A percentile compares a stretch with the other conserved stretches of the same genome.
phyloP scores from a whole-genome alignment of 495 filamentous ascomycete species.

The Neurospora cerealis region DNA sequence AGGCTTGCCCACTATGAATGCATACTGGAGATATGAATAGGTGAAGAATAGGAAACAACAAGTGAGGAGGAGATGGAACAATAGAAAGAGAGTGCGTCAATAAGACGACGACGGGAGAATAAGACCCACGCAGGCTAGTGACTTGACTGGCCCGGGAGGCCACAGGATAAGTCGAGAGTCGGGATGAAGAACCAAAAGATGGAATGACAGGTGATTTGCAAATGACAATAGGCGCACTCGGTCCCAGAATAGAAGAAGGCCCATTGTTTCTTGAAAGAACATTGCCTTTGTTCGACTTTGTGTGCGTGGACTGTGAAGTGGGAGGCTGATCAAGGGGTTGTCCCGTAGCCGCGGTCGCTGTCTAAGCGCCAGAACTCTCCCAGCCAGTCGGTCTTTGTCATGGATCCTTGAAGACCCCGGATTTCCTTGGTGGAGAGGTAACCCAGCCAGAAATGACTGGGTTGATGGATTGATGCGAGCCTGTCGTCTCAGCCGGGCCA shows the following conservation, averaged over 20 bases:
- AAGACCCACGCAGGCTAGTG: not conserved
- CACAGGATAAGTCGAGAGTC: not conserved
- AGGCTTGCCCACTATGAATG: slow-evolving; percentile 5
- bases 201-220: not conserved
- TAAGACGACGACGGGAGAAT: slow-evolving; percentile 5
- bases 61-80: slow-evolving; percentile 8
- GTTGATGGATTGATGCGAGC: not conserved
- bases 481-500: not conserved
- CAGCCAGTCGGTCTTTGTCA: slow-evolving; percentile 6
- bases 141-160: slow-evolving; percentile 1
- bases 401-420: not conserved
- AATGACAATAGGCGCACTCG: not conserved
- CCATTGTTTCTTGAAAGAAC: not conserved
- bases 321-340: not conserved
- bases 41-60: slow-evolving; percentile 2
- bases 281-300: not conserved
- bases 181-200: not conserved
- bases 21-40: slow-evolving; percentile 8
- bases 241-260: not conserved
- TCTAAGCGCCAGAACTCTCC: slow-evolving; percentile 4
- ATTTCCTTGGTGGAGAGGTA: not conserved
- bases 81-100: slow-evolving; percentile 5
- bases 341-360: slow-evolving; percentile 1
- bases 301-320: not conserved
- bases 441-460: not conserved